phyloP scores from a whole-genome alignment of 176 grass and related monocot genomes.

The Chrysopogon serrulatus region DNA sequence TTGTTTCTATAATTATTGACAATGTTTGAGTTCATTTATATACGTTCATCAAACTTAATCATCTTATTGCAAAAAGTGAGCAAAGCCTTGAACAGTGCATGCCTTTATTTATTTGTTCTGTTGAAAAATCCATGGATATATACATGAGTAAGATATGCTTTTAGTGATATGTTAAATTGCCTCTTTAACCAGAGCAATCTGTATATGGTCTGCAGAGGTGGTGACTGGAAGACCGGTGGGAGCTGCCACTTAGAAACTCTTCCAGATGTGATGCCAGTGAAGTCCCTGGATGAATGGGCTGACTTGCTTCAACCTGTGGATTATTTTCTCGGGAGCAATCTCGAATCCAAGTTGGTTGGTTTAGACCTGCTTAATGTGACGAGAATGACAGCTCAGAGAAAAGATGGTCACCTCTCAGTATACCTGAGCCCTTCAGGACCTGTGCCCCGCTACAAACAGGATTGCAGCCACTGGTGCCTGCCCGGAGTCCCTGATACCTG shows the following conservation, averaged over 20 bases:
- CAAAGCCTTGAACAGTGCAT: background rate
- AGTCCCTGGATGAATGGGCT: constrained; percentile 51
- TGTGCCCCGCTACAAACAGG: constrained; percentile 63
- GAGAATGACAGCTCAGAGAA: constrained; percentile 68
- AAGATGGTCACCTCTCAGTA: constrained; percentile 79
- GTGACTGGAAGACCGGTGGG: constrained; percentile 75
- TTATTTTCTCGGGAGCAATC: constrained; percentile 37
- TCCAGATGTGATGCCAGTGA: constrained; percentile 34
- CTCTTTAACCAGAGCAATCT: background rate
- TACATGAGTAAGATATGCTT: background rate
- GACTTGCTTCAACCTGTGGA: constrained; percentile 58
- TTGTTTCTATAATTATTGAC: constrained; percentile 24
- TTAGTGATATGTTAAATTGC: background rate
- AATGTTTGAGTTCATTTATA: background rate
- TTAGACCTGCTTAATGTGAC: constrained; percentile 80
- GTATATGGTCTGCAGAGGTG: constrained; percentile 47
- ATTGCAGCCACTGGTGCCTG: constrained; percentile 98
- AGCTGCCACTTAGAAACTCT: constrained; percentile 72
- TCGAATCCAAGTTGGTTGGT: constrained; percentile 17
- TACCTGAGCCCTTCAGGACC: constrained; percentile 55
- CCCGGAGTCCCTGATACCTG: constrained; percentile 92
- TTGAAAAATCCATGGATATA: background rate
- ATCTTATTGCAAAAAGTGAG: background rate
- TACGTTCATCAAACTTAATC: background rate
- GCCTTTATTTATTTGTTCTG: background rate